A percentile compares a stretch with the other conserved stretches of the same genome.
Evolutionary conservation across 1,284 basidiomycete genomes (phyloP).

Genomic region (Cutaneotrichosporon spelunceum): DNA sequence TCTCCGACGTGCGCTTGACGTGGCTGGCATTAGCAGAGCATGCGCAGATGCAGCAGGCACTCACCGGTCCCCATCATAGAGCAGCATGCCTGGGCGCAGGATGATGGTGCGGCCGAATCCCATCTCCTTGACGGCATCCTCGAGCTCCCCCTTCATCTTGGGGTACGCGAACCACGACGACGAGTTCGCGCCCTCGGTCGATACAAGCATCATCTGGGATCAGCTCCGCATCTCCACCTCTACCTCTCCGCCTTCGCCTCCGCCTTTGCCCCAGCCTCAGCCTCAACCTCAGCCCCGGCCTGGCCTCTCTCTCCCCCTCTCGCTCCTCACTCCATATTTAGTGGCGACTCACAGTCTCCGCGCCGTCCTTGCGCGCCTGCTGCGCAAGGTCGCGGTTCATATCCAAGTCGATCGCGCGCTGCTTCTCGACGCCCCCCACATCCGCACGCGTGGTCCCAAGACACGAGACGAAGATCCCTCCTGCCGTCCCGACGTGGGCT

Average conservation of each 20-base stretch:
- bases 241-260: too few relatives aligned
- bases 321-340: too few relatives aligned
- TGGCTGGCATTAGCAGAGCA: slow-evolving; percentile 16
- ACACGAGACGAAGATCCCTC: slow-evolving; percentile 38
- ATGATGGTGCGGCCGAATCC: slow-evolving; percentile 42
- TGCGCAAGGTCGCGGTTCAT: slow-evolving; percentile 43
- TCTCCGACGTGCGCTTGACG: slow-evolving; percentile 25
- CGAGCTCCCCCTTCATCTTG: slow-evolving; percentile 45
- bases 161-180: slow-evolving; percentile 35
- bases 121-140: slow-evolving; percentile 40
- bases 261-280: background rate
- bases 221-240: too few relatives aligned
- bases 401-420: slow-evolving; percentile 40
- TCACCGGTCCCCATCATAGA: slow-evolving; percentile 37
- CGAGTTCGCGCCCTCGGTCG: slow-evolving; percentile 30
- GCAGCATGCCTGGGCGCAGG: slow-evolving; percentile 41
- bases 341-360: slow-evolving; percentile 33
- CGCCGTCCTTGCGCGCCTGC: slow-evolving; percentile 43
- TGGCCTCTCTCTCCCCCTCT: too few relatives aligned
- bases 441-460: slow-evolving; percentile 45
- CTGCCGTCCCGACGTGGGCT: slow-evolving; percentile 19
- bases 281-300: too few relatives aligned
- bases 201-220: slow-evolving; percentile 45
- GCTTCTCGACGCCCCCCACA: slow-evolving; percentile 35
- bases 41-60: background rate